Base-by-base conservation (phyloP, 345 rosid genomes). In the Microthlaspi erraticum region DNA sequence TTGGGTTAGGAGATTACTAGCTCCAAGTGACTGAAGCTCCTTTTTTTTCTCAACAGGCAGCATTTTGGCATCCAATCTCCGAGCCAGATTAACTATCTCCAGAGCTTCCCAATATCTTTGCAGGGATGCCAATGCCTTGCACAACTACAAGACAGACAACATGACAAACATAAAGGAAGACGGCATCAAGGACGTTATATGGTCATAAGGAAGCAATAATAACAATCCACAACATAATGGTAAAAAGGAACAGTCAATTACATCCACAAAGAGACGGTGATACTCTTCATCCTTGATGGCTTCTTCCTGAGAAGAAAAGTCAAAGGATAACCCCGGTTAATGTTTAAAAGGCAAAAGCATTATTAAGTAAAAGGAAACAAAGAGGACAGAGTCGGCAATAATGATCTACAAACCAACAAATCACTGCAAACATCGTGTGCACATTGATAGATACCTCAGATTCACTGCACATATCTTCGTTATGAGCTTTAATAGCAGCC, bases 11-110 rank as follows among this genome's bases (percentile, higher is more conserved):
- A 46, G 33, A 60, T 85, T 87, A 90, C 98, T 86, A 71, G 97
- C 92, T 80, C 87, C 96, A 73, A 89, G 91, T 36, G 96, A 85
- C 66, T 83, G 92, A 67, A 93, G 94, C 77, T 87, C 93, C 42
- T 85, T 85, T 80, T 86, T 80, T 78, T 44, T 84, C 60, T 85
- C 80, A 53, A 69, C 80, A 60, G 80, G 80, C 7, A 77, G 59
- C 76, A 67, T 72, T 60, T 60, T 77, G 38, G 76, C 63, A 4
- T 84, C 85, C 79, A 85, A 70, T 78, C 79, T 83, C 65, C 81
- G 60, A 31, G 85, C 78, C 34, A 86, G 82, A 58, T 81, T 74
- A 61, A 91, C 83, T 65, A 91, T 83, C 74, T 93, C 92, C 56
- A 88, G 80, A 62, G 96, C 96, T 74, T 93, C 97, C 86, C 87